phyloP scores from a whole-genome alignment of 441 rosid species.

The Pelargonium australe region DNA sequence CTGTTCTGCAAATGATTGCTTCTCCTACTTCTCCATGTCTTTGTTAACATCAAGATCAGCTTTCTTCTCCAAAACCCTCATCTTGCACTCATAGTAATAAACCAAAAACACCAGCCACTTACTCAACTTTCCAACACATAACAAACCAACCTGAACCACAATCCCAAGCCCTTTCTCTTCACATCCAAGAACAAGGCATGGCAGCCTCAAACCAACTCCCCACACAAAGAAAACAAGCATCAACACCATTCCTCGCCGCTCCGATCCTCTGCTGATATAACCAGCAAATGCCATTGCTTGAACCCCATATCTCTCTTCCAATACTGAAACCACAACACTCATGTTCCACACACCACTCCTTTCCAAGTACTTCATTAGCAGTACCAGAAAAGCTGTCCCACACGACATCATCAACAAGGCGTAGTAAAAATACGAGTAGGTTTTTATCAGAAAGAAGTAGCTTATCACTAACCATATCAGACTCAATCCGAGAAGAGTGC shows the following conservation, averaged over 20 bases:
- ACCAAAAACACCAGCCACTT: slow-evolving; percentile 41
- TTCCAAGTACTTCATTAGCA: slow-evolving; percentile 28
- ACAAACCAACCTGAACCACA: slow-evolving; percentile 19
- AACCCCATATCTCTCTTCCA: slow-evolving; percentile 31
- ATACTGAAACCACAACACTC: slow-evolving; percentile 34
- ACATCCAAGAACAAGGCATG: slow-evolving; percentile 11
- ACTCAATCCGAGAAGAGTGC: slow-evolving; percentile 21
- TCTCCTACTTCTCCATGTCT: slow-evolving; percentile 22
- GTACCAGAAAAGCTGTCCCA: slow-evolving; percentile 17
- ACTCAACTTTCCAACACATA: slow-evolving; percentile 23
- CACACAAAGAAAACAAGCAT: slow-evolving; percentile 33
- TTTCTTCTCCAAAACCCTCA: slow-evolving; percentile 29
- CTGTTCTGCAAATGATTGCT: not conserved
- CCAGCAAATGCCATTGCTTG: slow-evolving; percentile 32
- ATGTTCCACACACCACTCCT: slow-evolving; percentile 41
- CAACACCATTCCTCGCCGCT: slow-evolving; percentile 22
- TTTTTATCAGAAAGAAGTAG: slow-evolving; percentile 18
- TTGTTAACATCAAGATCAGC: slow-evolving; percentile 11
- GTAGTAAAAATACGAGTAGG: not conserved
- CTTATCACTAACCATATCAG: slow-evolving; percentile 27
- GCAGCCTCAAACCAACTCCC: slow-evolving; percentile 23
- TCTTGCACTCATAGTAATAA: slow-evolving; percentile 33
- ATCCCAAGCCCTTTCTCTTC: not conserved
- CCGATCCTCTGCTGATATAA: slow-evolving; percentile 24
- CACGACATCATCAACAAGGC: not conserved